These are phyloP conservation scores for Parascedosporium putredinis DNA, from an alignment of 2,329 filamentous ascomycete genomes.

Conservation along the genomic window DNA sequence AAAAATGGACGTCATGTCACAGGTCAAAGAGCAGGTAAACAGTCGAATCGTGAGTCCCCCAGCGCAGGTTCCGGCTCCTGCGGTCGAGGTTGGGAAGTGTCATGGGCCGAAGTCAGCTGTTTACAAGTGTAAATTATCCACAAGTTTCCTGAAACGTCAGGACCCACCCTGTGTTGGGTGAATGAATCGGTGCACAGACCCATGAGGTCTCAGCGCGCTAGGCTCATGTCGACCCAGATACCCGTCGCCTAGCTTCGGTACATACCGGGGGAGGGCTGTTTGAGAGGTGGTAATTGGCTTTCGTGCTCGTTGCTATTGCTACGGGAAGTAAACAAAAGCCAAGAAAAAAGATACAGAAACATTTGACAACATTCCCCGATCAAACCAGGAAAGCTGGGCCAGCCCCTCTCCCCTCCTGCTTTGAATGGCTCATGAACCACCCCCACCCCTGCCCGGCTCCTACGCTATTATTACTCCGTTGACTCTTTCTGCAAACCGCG, in stretches of 20 bases:
- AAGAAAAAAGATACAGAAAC: not conserved
- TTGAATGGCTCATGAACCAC: not conserved
- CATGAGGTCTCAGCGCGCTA: no score
- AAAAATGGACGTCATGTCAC: no score
- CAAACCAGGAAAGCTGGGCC: not conserved
- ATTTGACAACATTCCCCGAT: no score
- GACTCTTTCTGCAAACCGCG: not conserved
- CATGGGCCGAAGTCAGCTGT: no score
- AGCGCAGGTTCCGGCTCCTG: no score
- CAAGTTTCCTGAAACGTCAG: not conserved
- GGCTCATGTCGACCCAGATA: no score
- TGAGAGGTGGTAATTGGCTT: no score
- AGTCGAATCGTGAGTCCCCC: no score
- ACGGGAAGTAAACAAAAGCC: not conserved
- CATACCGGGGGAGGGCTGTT: not conserved
- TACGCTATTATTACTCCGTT: not conserved
- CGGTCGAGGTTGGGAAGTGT: no score
- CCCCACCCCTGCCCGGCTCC: constrained; percentile 1
- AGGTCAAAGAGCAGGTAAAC: no score
- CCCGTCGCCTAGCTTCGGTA: not conserved
- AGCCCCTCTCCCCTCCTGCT: not conserved
- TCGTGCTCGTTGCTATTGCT: not conserved
- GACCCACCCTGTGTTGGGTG: not conserved
- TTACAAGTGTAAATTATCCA: no score
- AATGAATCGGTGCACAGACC: not conserved